Evolutionary conservation across 2,329 filamentous ascomycete species (phyloP), one percentile per base, ranked within the genome.

Genomic region (Coleophoma cylindrospora): DNA sequence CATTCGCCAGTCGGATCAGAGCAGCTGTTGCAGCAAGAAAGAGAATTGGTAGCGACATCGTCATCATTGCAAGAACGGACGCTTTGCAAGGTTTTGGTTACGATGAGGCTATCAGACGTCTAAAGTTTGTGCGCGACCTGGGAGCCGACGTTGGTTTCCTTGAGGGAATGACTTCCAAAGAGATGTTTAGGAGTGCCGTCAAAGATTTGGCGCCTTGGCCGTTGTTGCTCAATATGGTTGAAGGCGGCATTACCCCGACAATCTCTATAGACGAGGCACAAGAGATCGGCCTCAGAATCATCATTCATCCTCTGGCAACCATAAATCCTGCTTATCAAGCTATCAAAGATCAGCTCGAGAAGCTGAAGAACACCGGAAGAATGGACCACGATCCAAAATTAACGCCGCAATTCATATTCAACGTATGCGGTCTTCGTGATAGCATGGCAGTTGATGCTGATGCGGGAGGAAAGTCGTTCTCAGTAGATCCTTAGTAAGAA

Each of bases 21-120:
- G 81, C 82, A 0, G 80, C 80, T 0, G 69, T 66, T 12, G 66
- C 71, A 8, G 76, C 80, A 1, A 69, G 80, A 3, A 64, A 71
- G 19, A 66, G 69, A 15, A 61, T 75, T 32, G 68, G 70, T 11
- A 72, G 72, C 14, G 81, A 85, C 54, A 81, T 86, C 36, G 73
- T 86, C 27, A 73, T 86, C 49, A 85, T 87, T 50, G 82, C 81
- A 1, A 72, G 83, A 11, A 86, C 82, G 0, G 83, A 86, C 57
- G 77, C 82, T 1, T 65, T 83, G 3, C 79, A 81, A 52, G 67
- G 70, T 0, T 68, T 73, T 6, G 81, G 81, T 0, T 85, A 78
- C 54, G 77, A 80, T 10, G 79, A 77, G 56, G 76, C 79, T 2
- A 63, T 83, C 9, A 56, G 57, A 2, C 66, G 81, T 2, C 66